phyloP scores from a whole-genome alignment of 163 green algal genomes.

The Scenedesmus sp. region DNA sequence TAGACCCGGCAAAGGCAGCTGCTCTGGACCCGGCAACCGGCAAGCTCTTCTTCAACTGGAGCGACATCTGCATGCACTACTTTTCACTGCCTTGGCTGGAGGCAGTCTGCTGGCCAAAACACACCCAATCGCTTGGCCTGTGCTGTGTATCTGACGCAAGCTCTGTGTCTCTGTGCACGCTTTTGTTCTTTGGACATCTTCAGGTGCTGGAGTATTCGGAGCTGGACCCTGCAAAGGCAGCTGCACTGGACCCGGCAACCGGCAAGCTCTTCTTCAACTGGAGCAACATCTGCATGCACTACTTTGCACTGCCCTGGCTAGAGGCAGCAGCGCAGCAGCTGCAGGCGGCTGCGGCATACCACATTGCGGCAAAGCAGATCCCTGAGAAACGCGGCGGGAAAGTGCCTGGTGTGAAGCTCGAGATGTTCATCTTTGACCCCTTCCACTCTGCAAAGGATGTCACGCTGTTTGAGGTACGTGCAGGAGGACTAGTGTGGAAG shows the following conservation, averaged over 20 bases:
- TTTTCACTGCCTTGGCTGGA: neutral
- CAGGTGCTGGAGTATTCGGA: conserved; percentile 94
- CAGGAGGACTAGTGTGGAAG: neutral
- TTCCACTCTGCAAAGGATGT: conserved; percentile 77
- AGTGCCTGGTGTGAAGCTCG: conserved; percentile 93
- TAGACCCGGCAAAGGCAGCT: conserved; percentile 70
- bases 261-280: conserved; percentile 90
- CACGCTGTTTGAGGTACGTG: conserved; percentile 82
- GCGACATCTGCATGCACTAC: conserved; percentile 97
- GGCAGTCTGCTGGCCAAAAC: neutral
- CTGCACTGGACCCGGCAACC: conserved; percentile 63
- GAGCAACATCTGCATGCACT: conserved; percentile 98
- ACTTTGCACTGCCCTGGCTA: conserved; percentile 87
- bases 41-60: conserved; percentile 91
- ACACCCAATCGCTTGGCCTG: neutral
- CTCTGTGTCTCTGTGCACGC: too few species aligned
- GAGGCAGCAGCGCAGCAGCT: conserved; percentile 48
- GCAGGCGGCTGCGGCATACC: conserved; percentile 71
- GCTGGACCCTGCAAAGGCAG: conserved; percentile 70
- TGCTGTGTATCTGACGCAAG: neutral
- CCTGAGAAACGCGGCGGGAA: conserved; percentile 71
- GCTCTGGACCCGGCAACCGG: conserved; percentile 66
- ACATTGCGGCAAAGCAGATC: conserved; percentile 93
- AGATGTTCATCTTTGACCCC: conserved; percentile 98
- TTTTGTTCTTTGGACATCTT: conserved; percentile 11